phyloP scores from a whole-genome alignment of 1,284 basidiomycete genomes.

The Cutaneotrichosporon dermatis region DNA sequence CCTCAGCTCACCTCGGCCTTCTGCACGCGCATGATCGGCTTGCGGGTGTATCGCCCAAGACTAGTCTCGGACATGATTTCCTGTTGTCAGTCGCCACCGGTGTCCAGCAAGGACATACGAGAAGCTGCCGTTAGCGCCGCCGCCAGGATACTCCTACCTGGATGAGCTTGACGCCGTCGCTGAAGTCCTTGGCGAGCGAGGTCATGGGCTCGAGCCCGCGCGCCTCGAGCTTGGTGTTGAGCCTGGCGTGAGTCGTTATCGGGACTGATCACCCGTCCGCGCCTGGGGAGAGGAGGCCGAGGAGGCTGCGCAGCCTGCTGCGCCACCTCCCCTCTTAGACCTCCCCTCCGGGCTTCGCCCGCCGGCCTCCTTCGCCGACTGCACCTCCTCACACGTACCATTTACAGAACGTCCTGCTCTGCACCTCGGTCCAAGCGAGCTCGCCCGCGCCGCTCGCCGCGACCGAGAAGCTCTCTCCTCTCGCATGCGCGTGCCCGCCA shows the following conservation, averaged over 20 bases:
- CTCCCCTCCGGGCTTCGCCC: too few species aligned
- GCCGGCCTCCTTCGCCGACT: neutral
- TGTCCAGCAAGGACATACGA: slow-evolving; percentile 54
- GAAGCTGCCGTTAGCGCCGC: slow-evolving; percentile 54
- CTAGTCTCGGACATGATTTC: slow-evolving; percentile 94
- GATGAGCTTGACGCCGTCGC: slow-evolving; percentile 90
- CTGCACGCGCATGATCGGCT: slow-evolving; percentile 86
- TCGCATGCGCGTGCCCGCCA: slow-evolving; percentile 1
- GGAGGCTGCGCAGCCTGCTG: too few species aligned
- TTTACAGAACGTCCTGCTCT: slow-evolving; percentile 45
- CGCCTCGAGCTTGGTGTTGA: slow-evolving; percentile 89
- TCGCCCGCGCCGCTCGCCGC: neutral
- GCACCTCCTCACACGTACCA: slow-evolving; percentile 30
- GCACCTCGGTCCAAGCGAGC: slow-evolving; percentile 20
- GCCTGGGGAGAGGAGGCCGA: too few species aligned
- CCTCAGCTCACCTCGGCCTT: slow-evolving; percentile 67
- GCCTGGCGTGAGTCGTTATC: slow-evolving; percentile 54
- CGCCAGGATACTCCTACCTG: slow-evolving; percentile 49
- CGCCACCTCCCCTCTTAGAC: too few species aligned
- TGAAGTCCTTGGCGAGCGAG: slow-evolving; percentile 83
- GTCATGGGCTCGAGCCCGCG: slow-evolving; percentile 84
- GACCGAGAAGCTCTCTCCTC: slow-evolving; percentile 9
- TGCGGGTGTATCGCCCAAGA: slow-evolving; percentile 84
- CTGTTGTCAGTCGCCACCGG: slow-evolving; percentile 48
- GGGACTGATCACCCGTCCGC: too few species aligned